A percentile compares a stretch with the other conserved stretches of the same genome.
phyloP scores from a whole-genome alignment of 78 protist genomes.

The Neovahlkampfia damariscottae region DNA sequence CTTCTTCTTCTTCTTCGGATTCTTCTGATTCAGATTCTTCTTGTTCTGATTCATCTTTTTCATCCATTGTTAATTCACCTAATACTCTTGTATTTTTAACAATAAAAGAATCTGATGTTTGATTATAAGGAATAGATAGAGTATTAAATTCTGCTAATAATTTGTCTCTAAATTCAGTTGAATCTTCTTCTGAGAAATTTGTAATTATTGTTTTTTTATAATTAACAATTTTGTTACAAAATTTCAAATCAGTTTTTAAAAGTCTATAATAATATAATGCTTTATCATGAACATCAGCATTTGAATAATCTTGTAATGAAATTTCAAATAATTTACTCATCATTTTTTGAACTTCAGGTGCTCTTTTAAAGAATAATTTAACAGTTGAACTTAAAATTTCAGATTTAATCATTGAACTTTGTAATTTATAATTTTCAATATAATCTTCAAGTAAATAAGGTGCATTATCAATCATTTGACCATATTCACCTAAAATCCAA shows the following conservation, averaged over 20 bases:
- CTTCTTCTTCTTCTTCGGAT: conserved; percentile 15
- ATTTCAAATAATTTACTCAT: conserved; percentile 42
- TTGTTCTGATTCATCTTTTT: conserved; percentile 30
- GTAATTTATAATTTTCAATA: conserved; percentile 22
- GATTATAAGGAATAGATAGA: conserved; percentile 57
- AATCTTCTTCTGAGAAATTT: conserved; percentile 14
- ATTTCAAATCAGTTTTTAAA: conserved; percentile 8
- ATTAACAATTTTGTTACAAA: conserved; percentile 14
- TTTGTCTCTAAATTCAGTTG: conserved; percentile 19
- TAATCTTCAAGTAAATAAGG: conserved; percentile 72
- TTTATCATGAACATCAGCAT: conserved; percentile 78
- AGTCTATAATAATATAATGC: conserved; percentile 71
- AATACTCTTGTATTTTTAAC: neutral
- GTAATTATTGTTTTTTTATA: neutral
- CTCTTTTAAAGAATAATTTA: conserved; percentile 61
- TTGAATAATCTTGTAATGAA: conserved; percentile 20
- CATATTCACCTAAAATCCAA: conserved; percentile 82
- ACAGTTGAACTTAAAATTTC: conserved; percentile 45
- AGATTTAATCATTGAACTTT: conserved; percentile 16
- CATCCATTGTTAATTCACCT: conserved; percentile 4
- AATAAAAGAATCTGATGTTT: conserved; percentile 47
- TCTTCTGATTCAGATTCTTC: conserved; percentile 26
- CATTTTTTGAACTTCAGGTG: conserved; percentile 53
- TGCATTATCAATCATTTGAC: conserved; percentile 32
- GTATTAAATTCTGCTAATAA: conserved; percentile 80